These are phyloP conservation scores for Phytophthora sp. DNA, from an alignment of 352 stramenopile genomes.

Conservation along the genomic window DNA sequence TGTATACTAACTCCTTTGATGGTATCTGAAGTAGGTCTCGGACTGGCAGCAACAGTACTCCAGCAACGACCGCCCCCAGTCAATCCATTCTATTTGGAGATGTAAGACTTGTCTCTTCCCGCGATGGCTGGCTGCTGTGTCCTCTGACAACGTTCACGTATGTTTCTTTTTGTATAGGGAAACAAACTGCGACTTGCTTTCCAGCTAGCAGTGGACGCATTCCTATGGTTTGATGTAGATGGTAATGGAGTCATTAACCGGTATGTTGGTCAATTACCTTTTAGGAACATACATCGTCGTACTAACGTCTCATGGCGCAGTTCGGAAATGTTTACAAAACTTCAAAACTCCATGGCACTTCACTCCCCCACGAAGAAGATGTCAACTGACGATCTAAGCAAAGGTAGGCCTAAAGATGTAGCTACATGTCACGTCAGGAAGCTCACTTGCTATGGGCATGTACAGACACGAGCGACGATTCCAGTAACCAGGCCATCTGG, in stretches of 20 bases:
- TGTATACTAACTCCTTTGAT: neutral
- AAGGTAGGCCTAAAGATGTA: slow-evolving; percentile 24
- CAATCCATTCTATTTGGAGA: slow-evolving; percentile 76
- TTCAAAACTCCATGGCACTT: slow-evolving; percentile 66
- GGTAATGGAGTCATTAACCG: slow-evolving; percentile 79
- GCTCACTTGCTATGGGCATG: too few species aligned
- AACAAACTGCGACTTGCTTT: slow-evolving; percentile 86
- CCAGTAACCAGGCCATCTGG: slow-evolving; percentile 77
- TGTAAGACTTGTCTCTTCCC: too few species aligned
- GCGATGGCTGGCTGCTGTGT: too few species aligned
- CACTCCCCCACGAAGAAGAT: slow-evolving; percentile 86
- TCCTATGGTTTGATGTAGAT: slow-evolving; percentile 87
- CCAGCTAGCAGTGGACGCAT: slow-evolving; percentile 83
- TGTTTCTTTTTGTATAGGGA: slow-evolving; percentile 41
- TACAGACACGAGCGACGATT: slow-evolving; percentile 39
- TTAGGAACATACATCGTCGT: neutral
- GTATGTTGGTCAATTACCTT: slow-evolving; percentile 17
- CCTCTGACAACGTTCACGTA: neutral
- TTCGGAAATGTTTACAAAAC: slow-evolving; percentile 64
- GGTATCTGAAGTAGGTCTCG: slow-evolving; percentile 8
- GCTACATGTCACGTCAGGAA: too few species aligned
- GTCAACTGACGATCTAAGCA: slow-evolving; percentile 38
- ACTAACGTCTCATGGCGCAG: slow-evolving; percentile 22
- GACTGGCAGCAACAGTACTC: slow-evolving; percentile 19
- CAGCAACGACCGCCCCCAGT: slow-evolving; percentile 3